Evolutionary conservation across 2,329 filamentous ascomycete genomes (phyloP).

Genomic region (Cryphonectria radicalis): DNA sequence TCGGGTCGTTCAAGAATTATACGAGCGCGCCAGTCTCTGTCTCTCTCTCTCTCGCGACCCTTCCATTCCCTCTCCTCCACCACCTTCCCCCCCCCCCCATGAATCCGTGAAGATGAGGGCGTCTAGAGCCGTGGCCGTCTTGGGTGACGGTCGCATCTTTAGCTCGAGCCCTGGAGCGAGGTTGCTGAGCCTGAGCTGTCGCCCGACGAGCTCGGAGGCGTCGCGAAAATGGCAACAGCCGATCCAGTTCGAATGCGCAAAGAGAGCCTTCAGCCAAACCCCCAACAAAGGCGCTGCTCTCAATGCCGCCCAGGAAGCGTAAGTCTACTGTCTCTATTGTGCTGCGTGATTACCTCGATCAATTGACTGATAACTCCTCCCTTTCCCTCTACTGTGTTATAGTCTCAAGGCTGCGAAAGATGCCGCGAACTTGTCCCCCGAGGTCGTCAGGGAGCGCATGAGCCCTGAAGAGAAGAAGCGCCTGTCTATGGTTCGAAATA

Average conservation of each 20-base stretch:
- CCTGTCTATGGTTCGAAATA: constrained; percentile 85
- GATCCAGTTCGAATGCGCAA: constrained; percentile 37
- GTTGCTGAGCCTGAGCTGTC: constrained; percentile 40
- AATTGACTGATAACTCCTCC: constrained; percentile 5
- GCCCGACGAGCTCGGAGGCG: constrained; percentile 35
- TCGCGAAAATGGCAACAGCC: constrained; percentile 39
- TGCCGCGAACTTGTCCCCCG: constrained; percentile 57
- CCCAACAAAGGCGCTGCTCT: constrained; percentile 39
- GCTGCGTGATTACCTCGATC: too few relatives aligned
- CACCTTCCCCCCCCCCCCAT: constrained; percentile 30
- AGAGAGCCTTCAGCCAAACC: constrained; percentile 47
- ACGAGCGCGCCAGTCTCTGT: constrained; percentile 21
- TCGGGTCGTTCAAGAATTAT: constrained; percentile 7
- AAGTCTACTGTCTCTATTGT: constrained; percentile 14
- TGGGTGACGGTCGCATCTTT: constrained; percentile 44
- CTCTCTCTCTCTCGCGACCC: constrained; percentile 6
- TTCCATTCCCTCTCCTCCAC: constrained; percentile 29
- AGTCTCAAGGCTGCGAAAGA: constrained; percentile 59
- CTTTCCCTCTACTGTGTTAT: not conserved
- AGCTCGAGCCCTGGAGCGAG: constrained; percentile 40
- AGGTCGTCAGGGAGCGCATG: constrained; percentile 76
- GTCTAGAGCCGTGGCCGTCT: constrained; percentile 43
- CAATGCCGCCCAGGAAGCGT: constrained; percentile 46
- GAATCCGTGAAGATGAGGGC: constrained; percentile 44
- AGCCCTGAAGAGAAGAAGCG: constrained; percentile 77